These are phyloP conservation scores for Trichoderma brevicompactum DNA, from an alignment of 2,329 filamentous ascomycete species.

Conservation along the genomic window DNA sequence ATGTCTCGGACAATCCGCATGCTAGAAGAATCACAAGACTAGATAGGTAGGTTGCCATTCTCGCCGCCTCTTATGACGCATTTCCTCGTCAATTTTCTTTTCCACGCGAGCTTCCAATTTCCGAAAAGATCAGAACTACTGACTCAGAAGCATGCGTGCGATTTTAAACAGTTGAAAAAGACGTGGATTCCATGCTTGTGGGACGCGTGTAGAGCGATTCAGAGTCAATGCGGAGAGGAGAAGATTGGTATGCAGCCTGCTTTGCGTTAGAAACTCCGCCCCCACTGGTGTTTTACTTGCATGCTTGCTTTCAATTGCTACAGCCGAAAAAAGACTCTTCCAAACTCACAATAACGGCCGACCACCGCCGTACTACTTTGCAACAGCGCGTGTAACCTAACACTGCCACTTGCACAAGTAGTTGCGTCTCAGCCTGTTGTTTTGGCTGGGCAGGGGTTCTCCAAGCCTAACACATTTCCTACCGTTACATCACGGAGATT, in stretches of 20 bases:
- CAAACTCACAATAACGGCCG: not conserved
- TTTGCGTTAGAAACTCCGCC: not conserved
- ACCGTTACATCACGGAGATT: conserved; percentile 13
- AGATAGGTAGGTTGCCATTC: not conserved
- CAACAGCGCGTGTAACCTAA: not conserved
- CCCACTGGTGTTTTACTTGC: conserved; percentile 9
- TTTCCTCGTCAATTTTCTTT: not conserved
- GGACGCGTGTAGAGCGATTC: not conserved
- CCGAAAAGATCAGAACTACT: not conserved
- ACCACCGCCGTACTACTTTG: not conserved
- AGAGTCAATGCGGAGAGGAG: not conserved
- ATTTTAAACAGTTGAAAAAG: not conserved
- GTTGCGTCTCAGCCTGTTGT: not conserved
- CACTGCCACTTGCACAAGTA: not conserved
- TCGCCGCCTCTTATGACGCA: not conserved
- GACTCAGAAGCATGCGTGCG: not conserved
- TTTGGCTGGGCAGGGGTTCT: conserved; percentile 9
- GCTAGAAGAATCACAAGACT: conserved; percentile 10
- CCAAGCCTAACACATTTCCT: conserved; percentile 9
- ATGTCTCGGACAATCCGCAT: conserved; percentile 22
- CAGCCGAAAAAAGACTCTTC: conserved; percentile 7
- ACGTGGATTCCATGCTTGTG: not conserved
- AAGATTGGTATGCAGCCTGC: not conserved
- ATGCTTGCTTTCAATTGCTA: not conserved
- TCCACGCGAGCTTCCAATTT: not conserved